Percentiles rank a stretch among this genome's conserved stretches.
phyloP scores from a whole-genome alignment of 495 filamentous ascomycete genomes.

The Staphylotrichum longicolle region DNA sequence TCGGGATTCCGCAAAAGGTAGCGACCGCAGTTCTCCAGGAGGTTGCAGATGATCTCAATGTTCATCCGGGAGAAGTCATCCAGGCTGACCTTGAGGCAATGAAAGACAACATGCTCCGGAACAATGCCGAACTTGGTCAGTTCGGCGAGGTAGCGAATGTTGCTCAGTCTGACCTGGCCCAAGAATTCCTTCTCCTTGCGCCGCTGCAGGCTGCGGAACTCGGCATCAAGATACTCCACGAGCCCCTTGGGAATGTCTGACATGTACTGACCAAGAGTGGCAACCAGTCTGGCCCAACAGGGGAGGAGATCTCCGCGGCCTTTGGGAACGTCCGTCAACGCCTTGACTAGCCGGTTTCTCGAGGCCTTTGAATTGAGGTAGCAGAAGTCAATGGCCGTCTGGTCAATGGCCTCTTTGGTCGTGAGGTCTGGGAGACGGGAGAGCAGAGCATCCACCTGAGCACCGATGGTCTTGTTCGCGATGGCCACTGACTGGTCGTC shows the following conservation, averaged over 20 bases:
- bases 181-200: conserved; percentile 97
- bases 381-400: conserved; percentile 92
- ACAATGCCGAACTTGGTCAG: conserved; percentile 98
- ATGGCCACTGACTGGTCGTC: conserved; percentile 93
- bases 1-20: conserved; percentile 93
- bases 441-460: conserved; percentile 90
- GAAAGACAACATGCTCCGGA: conserved; percentile 97
- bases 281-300: conserved; percentile 84
- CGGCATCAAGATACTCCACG: conserved; percentile 89
- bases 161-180: conserved; percentile 87
- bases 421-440: conserved; percentile 85
- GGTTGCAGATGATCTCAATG: conserved; percentile 95
- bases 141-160: conserved; percentile 95
- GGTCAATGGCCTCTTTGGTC: conserved; percentile 85
- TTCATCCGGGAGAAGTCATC: conserved; percentile 99
- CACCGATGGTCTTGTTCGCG: conserved; percentile 95
- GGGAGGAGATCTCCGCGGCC: conserved; percentile 91
- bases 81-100: conserved; percentile 94
- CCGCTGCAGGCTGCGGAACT: conserved; percentile 96
- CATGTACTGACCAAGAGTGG: conserved; percentile 91
- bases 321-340: conserved; percentile 89
- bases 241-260: conserved; percentile 88
- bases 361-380: conserved; percentile 98
- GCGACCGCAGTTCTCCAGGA: conserved; percentile 96
- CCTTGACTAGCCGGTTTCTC: conserved; percentile 87